Evolutionary conservation across 2,329 filamentous ascomycete genomes (phyloP), one percentile per base, ranked within the genome.

Genomic region (Diaporthe ampelina): DNA sequence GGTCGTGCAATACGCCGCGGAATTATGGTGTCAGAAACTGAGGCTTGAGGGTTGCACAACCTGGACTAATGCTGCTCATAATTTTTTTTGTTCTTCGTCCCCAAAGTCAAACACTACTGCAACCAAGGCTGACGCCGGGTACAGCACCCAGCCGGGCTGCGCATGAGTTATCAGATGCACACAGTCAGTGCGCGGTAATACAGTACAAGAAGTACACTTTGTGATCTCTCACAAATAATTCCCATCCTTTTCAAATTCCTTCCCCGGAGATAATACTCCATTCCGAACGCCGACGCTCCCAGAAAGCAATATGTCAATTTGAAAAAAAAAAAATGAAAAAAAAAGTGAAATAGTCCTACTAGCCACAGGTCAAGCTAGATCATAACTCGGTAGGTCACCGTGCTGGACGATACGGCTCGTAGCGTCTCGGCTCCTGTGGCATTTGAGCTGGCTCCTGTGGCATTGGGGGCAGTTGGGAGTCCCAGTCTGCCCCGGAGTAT

Each of bases 351-450:
- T 24, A 35, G 9, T 24, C 35, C 61, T 13, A 50, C 43, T 11
- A 35, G 17, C 21, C 45, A 52, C 2, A 9, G 10, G 11, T 43
- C 29, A 21, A 15, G n/a, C 50, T 57, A 21, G 50, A 50, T 21
- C 26, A 45, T 21, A 26, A 11, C 17, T 48, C 43, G 50, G n/a
- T 45, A 45, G 24, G 26, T 63, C 26, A 72, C 61, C 57, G 48
- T 26, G 61, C 32, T 52, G 45, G 61, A 40, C 69, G 58, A 43
- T 68, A 76, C 3, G 73, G 74, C 73, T 76, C 73, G 61, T 74
- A 69, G 7, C 52, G 61, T n/a, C 29, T 48, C 35, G 72, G 70
- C 40, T 59, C 67, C 45, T 67, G 29, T 24, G 69, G 45, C 67
- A 35, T 19, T 19, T 63, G 32, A 26, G 40, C 15, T n/a, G 74